Conservation (phyloP, 495 filamentous ascomycete species). For the Talaromyces liani region DNA sequence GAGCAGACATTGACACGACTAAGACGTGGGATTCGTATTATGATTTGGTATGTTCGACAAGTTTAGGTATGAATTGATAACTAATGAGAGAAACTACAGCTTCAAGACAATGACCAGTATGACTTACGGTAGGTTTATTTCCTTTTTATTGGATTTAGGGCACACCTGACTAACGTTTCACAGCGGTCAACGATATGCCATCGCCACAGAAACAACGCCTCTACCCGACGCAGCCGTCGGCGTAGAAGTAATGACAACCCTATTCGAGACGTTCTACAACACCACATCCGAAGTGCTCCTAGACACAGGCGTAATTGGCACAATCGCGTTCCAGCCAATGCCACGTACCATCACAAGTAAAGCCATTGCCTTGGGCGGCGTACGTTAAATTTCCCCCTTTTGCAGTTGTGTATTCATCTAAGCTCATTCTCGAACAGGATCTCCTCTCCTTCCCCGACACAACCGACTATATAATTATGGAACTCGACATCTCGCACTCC, state of each 20-base stretch:
- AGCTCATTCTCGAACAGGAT: conserved; percentile 26
- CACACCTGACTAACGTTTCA: background rate
- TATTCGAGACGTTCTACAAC: conserved; percentile 48
- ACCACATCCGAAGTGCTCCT: conserved; percentile 29
- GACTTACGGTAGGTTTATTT: conserved; percentile 25
- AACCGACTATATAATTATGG: conserved; percentile 48
- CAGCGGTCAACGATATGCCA: conserved; percentile 44
- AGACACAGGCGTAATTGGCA: conserved; percentile 41
- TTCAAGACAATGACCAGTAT: conserved; percentile 31
- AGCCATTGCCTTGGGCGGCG: conserved; percentile 39
- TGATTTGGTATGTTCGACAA: conserved; percentile 30
- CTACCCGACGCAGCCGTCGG: conserved; percentile 36
- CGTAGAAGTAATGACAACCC: conserved; percentile 33
- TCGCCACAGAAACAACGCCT: conserved; percentile 51
- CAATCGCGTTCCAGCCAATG: conserved; percentile 51
- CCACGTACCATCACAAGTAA: conserved; percentile 39
- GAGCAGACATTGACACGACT: conserved; percentile 32
- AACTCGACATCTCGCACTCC: conserved; percentile 48
- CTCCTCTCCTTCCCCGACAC: conserved; percentile 43
- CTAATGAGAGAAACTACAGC: conserved; percentile 10
- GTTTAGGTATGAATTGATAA: background rate
- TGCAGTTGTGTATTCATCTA: background rate
- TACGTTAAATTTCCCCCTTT: conserved; percentile 13
- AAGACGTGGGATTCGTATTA: conserved; percentile 47
- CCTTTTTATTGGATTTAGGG: too few relatives aligned